phyloP scores from a whole-genome alignment of 169 alveolate genomes.

The Plasmodium cynomolgi region DNA sequence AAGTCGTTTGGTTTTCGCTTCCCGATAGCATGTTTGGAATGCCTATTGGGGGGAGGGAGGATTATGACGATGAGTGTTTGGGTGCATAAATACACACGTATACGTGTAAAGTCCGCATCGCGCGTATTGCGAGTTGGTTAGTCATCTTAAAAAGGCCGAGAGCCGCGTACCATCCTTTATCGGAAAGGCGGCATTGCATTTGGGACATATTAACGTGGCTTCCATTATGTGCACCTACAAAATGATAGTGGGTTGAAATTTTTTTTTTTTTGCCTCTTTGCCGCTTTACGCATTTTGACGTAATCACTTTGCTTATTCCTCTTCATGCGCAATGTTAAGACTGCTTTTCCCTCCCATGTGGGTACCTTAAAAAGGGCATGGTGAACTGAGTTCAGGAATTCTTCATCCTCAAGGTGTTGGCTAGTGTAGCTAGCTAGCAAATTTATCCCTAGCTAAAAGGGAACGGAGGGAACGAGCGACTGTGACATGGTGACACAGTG shows the following conservation, averaged over 20 bases:
- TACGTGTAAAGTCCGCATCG: not conserved
- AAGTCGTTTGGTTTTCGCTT: conserved; percentile 26
- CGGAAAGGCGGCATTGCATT: conserved; percentile 78
- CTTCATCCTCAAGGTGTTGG: conserved; percentile 79
- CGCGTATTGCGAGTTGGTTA: not conserved
- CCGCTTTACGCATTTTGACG: not conserved
- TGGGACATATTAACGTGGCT: conserved; percentile 82
- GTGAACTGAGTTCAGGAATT: conserved; percentile 79
- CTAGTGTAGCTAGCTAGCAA: conserved; percentile 76
- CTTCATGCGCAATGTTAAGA: not conserved
- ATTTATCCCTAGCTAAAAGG: conserved; percentile 76
- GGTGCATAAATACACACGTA: not conserved
- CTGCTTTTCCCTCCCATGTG: not conserved
- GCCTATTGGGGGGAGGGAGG: conserved; percentile 9
- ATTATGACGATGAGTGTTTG: not conserved
- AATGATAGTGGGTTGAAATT: not conserved
- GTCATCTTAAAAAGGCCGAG: not conserved
- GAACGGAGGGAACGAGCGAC: not conserved
- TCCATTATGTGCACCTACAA: conserved; percentile 82
- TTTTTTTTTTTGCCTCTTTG: not conserved
- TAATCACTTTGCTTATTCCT: not conserved
- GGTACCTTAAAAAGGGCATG: conserved; percentile 82
- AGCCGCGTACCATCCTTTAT: conserved; percentile 79
- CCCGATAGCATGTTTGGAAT: conserved; percentile 73
- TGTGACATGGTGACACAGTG: not conserved